These are phyloP conservation scores for Cydonia oblonga DNA, from an alignment of 331 rosid species.

Conservation along the genomic window DNA sequence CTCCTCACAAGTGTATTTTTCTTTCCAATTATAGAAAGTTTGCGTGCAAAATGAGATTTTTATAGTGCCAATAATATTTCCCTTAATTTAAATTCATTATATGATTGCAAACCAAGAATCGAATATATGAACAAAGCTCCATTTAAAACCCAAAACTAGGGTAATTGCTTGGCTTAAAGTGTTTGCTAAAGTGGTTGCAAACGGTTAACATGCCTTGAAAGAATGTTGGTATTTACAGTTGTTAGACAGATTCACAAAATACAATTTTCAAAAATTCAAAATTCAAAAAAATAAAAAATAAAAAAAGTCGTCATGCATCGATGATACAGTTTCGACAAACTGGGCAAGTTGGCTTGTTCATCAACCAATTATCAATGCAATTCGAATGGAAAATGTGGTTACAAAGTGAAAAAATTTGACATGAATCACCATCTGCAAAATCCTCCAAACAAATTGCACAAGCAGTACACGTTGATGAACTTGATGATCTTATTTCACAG, in stretches of 20 bases:
- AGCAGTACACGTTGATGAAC: neutral
- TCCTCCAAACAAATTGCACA: conserved; percentile 27
- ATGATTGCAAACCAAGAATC: neutral
- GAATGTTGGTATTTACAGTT: neutral
- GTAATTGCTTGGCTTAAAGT: neutral
- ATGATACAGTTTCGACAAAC: conserved; percentile 21
- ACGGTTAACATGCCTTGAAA: neutral
- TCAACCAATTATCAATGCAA: conserved; percentile 27
- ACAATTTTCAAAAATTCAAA: neutral
- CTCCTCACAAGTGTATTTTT: too few relatives aligned
- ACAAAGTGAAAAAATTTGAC: conserved; percentile 20
- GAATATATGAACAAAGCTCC: neutral
- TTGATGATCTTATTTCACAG: conserved; percentile 9
- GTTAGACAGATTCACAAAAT: neutral
- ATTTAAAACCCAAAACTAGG: neutral
- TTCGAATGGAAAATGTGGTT: conserved; percentile 28
- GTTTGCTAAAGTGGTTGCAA: neutral
- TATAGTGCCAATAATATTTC: accelerated
- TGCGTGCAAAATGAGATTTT: too few relatives aligned
- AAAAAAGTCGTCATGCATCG: neutral
- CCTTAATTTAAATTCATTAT: neutral
- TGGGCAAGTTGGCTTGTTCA: conserved; percentile 24
- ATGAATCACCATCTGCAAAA: conserved; percentile 17
- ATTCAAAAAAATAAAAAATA: neutral
- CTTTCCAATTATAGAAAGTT: too few relatives aligned